Base-by-base conservation (phyloP, 2,329 filamentous ascomycete genomes). In the Davidsoniella virescens region DNA sequence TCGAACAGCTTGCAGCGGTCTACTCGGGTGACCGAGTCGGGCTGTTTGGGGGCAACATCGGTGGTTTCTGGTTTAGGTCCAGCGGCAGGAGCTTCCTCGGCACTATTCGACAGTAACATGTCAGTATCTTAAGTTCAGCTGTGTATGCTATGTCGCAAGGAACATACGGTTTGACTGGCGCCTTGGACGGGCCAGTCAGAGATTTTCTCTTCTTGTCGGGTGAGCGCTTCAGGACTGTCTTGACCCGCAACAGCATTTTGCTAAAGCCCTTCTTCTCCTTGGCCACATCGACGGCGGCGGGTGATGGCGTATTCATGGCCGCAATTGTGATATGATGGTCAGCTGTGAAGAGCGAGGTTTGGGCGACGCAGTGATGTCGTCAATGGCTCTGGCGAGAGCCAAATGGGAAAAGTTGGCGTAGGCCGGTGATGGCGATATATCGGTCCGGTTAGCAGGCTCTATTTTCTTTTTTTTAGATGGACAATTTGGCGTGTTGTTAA, bases 1-100 rank as follows among this genome's bases (percentile, higher is more conserved):
- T 75, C 72, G 46, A 74, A 69, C 41, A 78, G 61, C 54, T 76
- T 67, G 33, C 67, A 61, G 51, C 69, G 69, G 4, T 55, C 41
- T 44, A 51, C 29, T 44, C 47, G 49, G 45, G 43, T 53, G 16
- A 54, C 47, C 23, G 54, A 20, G 14, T 38, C 36, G 29, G 56
- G 52, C 8, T 33, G 29, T 33, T 33, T 33, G 2, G 29, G 29
- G 33, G 56, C 56, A 20, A 60, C 59, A n/a, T 57, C 57, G n/a
- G 55, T 55, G 10, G 57, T 54, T 54, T 58, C 58, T 40, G 53
- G 17, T 10, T 41, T 36, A n/a, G 36, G 14, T 26, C 17, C 40
- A 38, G 39, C 37, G 16, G 18, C 42, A 23, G 4, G 3, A 2
- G 17, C 9, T 46, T 39, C 45, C 14, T 36, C 23, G 17, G 12